Evolutionary conservation across 495 filamentous ascomycete species (phyloP), one percentile per base, ranked within the genome.

Genomic region (Tuber magnatum): DNA sequence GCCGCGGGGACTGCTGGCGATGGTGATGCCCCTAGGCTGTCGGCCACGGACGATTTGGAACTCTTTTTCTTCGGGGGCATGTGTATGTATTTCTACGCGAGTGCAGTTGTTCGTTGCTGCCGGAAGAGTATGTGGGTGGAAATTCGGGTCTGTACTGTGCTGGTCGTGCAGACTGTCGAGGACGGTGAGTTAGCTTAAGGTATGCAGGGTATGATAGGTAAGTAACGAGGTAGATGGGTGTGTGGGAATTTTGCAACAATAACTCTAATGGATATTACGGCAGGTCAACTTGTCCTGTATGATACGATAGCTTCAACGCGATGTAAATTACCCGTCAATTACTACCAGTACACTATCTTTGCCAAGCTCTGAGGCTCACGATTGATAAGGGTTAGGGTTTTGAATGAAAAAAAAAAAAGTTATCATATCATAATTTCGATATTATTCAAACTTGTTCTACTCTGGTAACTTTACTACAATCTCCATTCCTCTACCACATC

Each of bases 301-400:
- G 9, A 10, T 14, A 28, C n/a, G n/a, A n/a, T 28, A 14, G 10
- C 24, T 56, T 56, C 48, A 28, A 12, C 24, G 7, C 24, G 48
- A 28, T 24, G 12, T 3, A 16, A 65, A 32, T 35, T 65, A 65
- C 56, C 56, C 56, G 28, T 16, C 24, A 8, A 35, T 51, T 51
- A 12, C 22, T 9, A 48, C n/a, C 9, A 7, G 24, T n/a, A 18
- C 12, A 35, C 9, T 35, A 16, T 35, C 56, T 32, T 18, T 14
- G 56, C 56, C 56, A 65, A 65, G 56, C 28, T 32, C 28, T 65
- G 56, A 20, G 56, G 56, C 56, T 65, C 2, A 65, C 18, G 28
- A n/a, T 65, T 12, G 56, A 65, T 65, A 65, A 65, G 56, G 56
- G 71, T 72, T 44, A 38, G 38, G 12, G 69, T n/a, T 24, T 42